Base-by-base conservation (phyloP, 352 stramenopile genomes). In the Peronospora belbahrii region DNA sequence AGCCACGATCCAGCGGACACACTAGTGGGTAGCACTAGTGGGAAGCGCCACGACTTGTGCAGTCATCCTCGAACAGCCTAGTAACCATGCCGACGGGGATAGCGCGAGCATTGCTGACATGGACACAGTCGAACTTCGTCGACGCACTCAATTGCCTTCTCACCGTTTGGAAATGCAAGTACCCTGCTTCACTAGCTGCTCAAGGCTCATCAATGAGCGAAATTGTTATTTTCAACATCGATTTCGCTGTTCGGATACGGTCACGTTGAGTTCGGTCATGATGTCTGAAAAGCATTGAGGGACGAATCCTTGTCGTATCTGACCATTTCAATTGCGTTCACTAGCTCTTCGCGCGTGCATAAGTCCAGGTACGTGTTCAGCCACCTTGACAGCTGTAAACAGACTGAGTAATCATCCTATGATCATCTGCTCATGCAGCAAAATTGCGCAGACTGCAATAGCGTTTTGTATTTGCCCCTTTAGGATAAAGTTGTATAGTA, bases 311-410 rank as follows among this genome's bases (percentile, higher is more conserved):
- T 98, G 43, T 98, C 95, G 32, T 98, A 94, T 8, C 96, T 91
- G 0, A 97, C 87, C 75, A 99, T 94, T 55, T 99, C 95, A 67
- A 96, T 98, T 63, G 98, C 95, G 56, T 99, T 95, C 24, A 99
- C 62, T 34, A 98, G 60, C 53, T 98, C 94, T 46, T 98, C 95
- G 35, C 95, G 94, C 89, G 98, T 98, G 83, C 96, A 98, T 54
- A 97, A 97, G 48, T 98, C 91, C n/a, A 98, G 74, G 70, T 98
- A 98, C 40, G 94, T 97, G 46, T 97, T 97, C n/a, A n/a, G n/a
- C n/a, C n/a, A 2, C 91, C 90, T 66, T 98, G 95, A 59, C 95
- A 98, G 57, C 98, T 98, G 72, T 98, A 98, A 50, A 97, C 97
- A 58, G 98, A 98, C 59, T 97, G 97, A n/a, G 97, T 91, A 32